Evolutionary conservation across 805 yeast species (phyloP), one percentile per base, ranked within the genome.

Genomic region (Candida sphagnicola): DNA sequence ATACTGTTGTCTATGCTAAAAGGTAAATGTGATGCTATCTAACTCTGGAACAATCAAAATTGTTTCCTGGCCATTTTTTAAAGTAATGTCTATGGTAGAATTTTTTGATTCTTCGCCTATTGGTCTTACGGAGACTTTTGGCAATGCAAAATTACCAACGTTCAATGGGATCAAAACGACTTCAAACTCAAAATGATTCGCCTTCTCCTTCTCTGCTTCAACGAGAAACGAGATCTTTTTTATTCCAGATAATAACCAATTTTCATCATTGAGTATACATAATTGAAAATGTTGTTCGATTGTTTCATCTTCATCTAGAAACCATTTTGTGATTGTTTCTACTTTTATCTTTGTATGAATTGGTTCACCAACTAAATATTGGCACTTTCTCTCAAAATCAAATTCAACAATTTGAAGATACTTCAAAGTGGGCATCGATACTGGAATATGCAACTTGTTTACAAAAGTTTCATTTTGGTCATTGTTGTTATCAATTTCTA

Each of bases 171-270:
- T 72, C 44, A 90, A 57, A 3, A 73, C 62, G 13, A 89, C 41
- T 13, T 70, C 57, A 26, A 68, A 42, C 12, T 40, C 43, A 18
- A 45, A 38, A n/a, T 29, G 33, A 41, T 18, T 39, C 51, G 28
- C 13, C 31, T 18, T 26, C 34, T 37, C 36, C 47, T n/a, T n/a
- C n/a, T n/a, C n/a, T 6, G 46, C 43, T 8, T 58, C 65, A 4
- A 72, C 58, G 2, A 64, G 54, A 44, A 88, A 75, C 8, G 65
- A 54, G 32, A 78, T 77, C 40, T 67, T 70, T 42, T 78, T 78
- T 44, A 75, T 69, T 0, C 98, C 98, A 4, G 87, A 78, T 4
- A 89, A 63, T 2, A 88, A 54, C 98, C 98, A 91, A 37, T 71
- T 74, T 17, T 88, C 96, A 44, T 70, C 75, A 18, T 74, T 70